phyloP scores from a whole-genome alignment of 495 filamentous ascomycete genomes.

The Terfezia claveryi region DNA sequence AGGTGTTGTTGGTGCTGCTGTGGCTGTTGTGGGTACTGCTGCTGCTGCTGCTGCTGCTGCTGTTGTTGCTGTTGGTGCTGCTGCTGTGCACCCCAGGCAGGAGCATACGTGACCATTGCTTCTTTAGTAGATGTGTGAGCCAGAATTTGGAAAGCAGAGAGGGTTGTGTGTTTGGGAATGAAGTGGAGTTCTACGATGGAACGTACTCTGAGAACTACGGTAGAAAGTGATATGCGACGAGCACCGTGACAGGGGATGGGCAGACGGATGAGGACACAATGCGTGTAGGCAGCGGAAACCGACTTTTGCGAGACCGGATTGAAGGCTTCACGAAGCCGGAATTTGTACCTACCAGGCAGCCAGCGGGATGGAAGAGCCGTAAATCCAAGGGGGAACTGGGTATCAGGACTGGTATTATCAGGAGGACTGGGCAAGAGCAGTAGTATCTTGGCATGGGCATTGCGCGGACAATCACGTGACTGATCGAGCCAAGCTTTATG shows the following conservation, averaged over 20 bases:
- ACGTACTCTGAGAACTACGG: too few species aligned
- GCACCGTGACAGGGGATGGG: too few species aligned
- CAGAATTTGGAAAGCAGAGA: background rate
- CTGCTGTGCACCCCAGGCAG: conserved; percentile 2
- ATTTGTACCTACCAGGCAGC: background rate
- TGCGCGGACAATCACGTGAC: too few species aligned
- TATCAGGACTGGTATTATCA: too few species aligned
- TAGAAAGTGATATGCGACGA: too few species aligned
- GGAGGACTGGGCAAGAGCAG: too few species aligned
- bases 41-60: conserved; percentile 6
- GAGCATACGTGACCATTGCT: background rate
- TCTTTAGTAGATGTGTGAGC: background rate
- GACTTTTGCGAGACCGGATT: too few species aligned
- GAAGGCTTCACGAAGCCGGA: too few species aligned
- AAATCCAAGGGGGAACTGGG: background rate
- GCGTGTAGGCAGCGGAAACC: too few species aligned
- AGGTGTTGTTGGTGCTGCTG: conserved; percentile 16
- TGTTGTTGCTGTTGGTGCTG: conserved; percentile 15
- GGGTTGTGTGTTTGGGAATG: background rate
- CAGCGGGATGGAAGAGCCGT: background rate
- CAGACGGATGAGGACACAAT: too few species aligned
- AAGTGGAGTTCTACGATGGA: background rate
- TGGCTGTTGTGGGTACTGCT: conserved; percentile 1
- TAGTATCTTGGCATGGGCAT: too few species aligned
- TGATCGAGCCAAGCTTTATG: too few species aligned